Evolutionary conservation across 306 rosid genomes (phyloP).

Genomic region (Castanea mollissima): DNA sequence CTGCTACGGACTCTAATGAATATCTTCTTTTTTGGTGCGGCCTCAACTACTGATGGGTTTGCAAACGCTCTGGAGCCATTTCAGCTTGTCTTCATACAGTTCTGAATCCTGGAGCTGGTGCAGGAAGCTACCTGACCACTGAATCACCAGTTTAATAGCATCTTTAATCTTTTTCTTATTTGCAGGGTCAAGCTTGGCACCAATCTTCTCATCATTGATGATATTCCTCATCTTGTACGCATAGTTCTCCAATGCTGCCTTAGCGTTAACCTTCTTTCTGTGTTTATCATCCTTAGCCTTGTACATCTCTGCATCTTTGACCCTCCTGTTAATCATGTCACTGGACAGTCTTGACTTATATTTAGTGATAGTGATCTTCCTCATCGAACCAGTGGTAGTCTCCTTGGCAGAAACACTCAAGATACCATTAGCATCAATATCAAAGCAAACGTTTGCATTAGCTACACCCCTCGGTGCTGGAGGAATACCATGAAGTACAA

Average conservation of each 20-base stretch:
- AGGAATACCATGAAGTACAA: conserved; percentile 11
- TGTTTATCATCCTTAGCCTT: conserved; percentile 23
- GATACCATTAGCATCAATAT: background rate
- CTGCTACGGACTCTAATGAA: no score
- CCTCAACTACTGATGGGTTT: conserved; percentile 9
- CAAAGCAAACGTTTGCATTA: background rate
- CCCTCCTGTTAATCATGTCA: conserved; percentile 17
- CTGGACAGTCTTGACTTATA: conserved; percentile 14
- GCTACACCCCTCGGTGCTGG: conserved; percentile 20
- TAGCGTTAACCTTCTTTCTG: conserved; percentile 20
- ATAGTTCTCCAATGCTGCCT: conserved; percentile 20
- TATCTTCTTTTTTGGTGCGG: no score
- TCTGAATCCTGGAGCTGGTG: conserved; percentile 13
- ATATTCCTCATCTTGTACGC: conserved; percentile 22
- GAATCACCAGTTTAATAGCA: conserved; percentile 10
- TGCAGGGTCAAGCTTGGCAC: background rate
- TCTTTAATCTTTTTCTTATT: conserved; percentile 17
- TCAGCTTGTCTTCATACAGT: conserved; percentile 11
- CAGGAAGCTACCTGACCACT: conserved; percentile 6
- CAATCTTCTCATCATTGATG: conserved; percentile 19
- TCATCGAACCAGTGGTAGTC: background rate
- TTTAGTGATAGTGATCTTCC: conserved; percentile 18
- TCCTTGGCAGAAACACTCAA: conserved; percentile 20
- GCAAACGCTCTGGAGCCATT: conserved; percentile 22
- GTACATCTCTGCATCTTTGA: conserved; percentile 13